Percentiles rank a stretch among this genome's conserved stretches.
Evolutionary conservation across 1,284 basidiomycete species (phyloP).

Genomic region (Cerioporus squamosus): DNA sequence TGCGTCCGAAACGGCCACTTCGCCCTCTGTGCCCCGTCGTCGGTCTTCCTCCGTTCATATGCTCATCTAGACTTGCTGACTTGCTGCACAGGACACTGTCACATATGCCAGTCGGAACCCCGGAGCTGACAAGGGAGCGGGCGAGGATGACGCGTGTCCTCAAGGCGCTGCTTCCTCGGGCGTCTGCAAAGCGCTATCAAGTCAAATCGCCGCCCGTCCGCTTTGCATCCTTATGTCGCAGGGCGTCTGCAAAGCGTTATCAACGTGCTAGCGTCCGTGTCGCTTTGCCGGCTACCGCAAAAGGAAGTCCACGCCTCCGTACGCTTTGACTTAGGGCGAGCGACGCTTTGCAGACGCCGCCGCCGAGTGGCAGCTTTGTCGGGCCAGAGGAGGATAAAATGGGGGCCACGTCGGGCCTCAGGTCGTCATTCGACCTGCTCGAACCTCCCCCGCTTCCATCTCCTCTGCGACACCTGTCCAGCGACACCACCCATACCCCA

Average conservation of each 20-base stretch:
- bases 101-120: too few relatives aligned
- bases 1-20: too few relatives aligned
- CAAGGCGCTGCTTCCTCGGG: too few relatives aligned
- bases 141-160: too few relatives aligned
- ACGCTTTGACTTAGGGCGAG: background rate
- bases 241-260: background rate
- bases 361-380: background rate
- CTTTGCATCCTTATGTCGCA: too few relatives aligned
- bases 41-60: too few relatives aligned
- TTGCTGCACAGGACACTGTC: too few relatives aligned
- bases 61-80: too few relatives aligned
- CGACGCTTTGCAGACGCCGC: slow-evolving; percentile 1
- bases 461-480: background rate
- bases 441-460: background rate
- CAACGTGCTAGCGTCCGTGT: background rate
- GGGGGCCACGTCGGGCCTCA: background rate
- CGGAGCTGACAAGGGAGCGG: too few relatives aligned
- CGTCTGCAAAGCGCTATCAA: too few relatives aligned
- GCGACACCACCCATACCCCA: background rate
- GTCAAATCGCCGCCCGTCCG: too few relatives aligned
- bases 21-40: too few relatives aligned
- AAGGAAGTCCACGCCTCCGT: background rate
- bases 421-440: background rate
- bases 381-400: background rate
- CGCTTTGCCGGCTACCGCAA: background rate